Evolutionary conservation across 306 rosid genomes (phyloP).

Genomic region (Vicia sativa): DNA sequence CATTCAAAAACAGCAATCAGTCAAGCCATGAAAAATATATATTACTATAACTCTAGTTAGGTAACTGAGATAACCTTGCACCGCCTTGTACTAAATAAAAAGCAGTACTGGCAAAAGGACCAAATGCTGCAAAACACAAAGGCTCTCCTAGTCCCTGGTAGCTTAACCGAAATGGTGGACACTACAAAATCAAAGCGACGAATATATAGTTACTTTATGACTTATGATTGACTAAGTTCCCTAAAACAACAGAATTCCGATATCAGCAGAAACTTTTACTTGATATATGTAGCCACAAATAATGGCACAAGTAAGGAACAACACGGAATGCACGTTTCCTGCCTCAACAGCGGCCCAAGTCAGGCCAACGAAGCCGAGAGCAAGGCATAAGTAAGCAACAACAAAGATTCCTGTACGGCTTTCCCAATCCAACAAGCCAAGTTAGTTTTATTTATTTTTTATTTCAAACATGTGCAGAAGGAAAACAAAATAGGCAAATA

Average conservation of each 20-base stretch:
- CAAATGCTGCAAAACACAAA: conserved; percentile 90
- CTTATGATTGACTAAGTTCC: conserved; percentile 6
- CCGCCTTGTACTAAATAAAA: conserved; percentile 82
- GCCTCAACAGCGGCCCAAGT: conserved; percentile 64
- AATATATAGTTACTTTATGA: conserved; percentile 22
- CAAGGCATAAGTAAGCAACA: conserved; percentile 67
- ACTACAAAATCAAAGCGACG: conserved; percentile 52
- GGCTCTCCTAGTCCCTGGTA: conserved; percentile 92
- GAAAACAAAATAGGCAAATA: conserved; percentile 4
- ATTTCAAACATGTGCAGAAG: neutral
- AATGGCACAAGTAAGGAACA: conserved; percentile 69
- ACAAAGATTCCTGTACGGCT: conserved; percentile 75
- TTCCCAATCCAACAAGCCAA: conserved; percentile 44
- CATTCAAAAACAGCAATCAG: conserved; percentile 42
- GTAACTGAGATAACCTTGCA: conserved; percentile 57
- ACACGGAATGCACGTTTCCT: conserved; percentile 61
- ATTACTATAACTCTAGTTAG: conserved; percentile 1
- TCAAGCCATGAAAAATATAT: conserved; percentile 36
- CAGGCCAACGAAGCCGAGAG: conserved; percentile 74
- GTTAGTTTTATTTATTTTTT: conserved; percentile 14
- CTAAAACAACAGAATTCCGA: conserved; percentile 11
- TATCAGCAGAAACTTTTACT: conserved; percentile 45
- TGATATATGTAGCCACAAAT: conserved; percentile 81
- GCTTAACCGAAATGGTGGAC: conserved; percentile 93
- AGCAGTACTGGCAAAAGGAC: conserved; percentile 82